A percentile compares a stretch with the other conserved stretches of the same genome.
Conservation (phyloP, 805 yeast species). For the Clavispora carvajalis region DNA sequence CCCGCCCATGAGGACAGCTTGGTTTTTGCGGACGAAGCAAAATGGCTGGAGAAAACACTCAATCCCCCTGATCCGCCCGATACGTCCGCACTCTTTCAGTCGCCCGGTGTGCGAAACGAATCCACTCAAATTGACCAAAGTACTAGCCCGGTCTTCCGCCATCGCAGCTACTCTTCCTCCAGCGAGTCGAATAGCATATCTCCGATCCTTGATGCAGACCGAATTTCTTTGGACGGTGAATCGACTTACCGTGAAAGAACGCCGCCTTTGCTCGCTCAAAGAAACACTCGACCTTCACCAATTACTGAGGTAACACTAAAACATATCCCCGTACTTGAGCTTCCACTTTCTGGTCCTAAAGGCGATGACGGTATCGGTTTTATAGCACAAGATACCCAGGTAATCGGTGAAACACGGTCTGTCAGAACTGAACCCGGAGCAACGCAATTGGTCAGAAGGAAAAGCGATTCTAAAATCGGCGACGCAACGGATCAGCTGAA, state of each 20-base stretch:
- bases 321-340: background rate
- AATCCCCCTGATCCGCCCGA: slow-evolving; percentile 4
- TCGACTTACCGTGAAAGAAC: background rate
- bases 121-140: slow-evolving; percentile 8
- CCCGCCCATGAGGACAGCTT: slow-evolving; percentile 22
- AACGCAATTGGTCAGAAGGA: background rate
- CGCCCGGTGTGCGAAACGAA: slow-evolving; percentile 1
- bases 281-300: background rate
- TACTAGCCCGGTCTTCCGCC: slow-evolving; percentile 3
- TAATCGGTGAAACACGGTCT: background rate
- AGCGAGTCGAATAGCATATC: background rate
- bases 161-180: slow-evolving; percentile 2
- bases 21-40: slow-evolving; percentile 23
- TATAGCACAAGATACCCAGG: background rate
- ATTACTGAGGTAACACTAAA: background rate
- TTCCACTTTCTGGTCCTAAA: no score
- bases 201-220: background rate
- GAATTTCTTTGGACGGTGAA: background rate
- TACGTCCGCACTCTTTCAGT: background rate
- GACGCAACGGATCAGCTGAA: background rate
- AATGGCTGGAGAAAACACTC: background rate
- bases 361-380: no score
- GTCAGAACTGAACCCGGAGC: background rate
- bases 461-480: background rate
- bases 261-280: background rate